Conservation (phyloP, 176 grass and related monocot genomes). For the Lolium rigidum region DNA sequence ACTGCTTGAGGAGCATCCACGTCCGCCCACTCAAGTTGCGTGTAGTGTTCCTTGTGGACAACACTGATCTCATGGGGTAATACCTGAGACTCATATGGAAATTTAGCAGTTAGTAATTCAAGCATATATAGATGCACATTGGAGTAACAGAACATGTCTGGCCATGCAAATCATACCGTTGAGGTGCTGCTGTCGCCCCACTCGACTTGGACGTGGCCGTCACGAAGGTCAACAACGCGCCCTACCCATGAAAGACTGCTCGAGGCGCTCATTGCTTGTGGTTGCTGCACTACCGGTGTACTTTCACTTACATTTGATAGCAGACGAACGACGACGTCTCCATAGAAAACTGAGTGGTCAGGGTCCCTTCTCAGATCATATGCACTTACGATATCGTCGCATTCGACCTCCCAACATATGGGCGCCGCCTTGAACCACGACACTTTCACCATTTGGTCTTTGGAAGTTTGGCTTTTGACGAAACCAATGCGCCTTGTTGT, state of each 20-base stretch:
- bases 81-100: background rate
- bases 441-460: background rate
- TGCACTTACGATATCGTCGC: background rate
- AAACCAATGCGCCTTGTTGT: background rate
- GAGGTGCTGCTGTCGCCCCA: background rate
- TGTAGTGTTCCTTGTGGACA: background rate
- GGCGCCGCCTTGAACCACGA: background rate
- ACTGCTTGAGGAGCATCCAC: background rate
- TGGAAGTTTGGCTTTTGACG: background rate
- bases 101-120: too few species aligned
- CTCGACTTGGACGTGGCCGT: background rate
- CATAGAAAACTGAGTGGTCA: background rate
- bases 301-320: background rate
- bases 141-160: too few species aligned
- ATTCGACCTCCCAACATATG: background rate
- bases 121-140: too few species aligned
- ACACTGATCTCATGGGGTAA: background rate
- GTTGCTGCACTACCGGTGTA: background rate
- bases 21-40: background rate
- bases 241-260: background rate
- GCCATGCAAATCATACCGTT: background rate
- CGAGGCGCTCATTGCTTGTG: background rate
- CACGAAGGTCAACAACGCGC: background rate
- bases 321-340: background rate
- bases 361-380: background rate